phyloP scores from a whole-genome alignment of 2,329 filamentous ascomycete species.

The Pestalotiopsis sp. region DNA sequence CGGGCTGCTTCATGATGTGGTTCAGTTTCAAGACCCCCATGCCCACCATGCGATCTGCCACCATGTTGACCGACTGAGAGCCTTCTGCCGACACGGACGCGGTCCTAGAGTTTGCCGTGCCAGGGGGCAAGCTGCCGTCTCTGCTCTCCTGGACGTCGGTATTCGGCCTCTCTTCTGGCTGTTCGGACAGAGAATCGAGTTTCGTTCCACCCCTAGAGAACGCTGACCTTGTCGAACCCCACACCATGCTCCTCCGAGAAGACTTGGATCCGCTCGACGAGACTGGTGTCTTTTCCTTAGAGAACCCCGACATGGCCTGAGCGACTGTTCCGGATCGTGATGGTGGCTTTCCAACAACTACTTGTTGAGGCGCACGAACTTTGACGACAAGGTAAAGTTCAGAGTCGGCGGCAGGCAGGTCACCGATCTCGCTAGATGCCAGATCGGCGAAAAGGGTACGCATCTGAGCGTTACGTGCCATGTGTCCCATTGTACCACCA shows the following conservation, averaged over 20 bases:
- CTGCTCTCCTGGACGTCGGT: slow-evolving; percentile 40
- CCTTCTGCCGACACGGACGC: slow-evolving; percentile 39
- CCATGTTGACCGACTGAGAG: slow-evolving; percentile 39
- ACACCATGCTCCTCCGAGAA: slow-evolving; percentile 69
- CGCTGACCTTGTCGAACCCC: slow-evolving; percentile 57
- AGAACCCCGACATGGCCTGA: slow-evolving; percentile 36
- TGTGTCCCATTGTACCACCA: slow-evolving; percentile 68
- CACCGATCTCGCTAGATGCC: slow-evolving; percentile 72
- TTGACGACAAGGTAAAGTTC: slow-evolving; percentile 85
- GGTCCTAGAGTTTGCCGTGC: slow-evolving; percentile 55
- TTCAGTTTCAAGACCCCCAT: slow-evolving; percentile 79
- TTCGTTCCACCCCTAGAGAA: slow-evolving; percentile 56
- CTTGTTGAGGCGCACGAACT: slow-evolving; percentile 63
- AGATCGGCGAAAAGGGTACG: slow-evolving; percentile 89
- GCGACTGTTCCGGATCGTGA: slow-evolving; percentile 53
- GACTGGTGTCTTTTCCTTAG: slow-evolving; percentile 52
- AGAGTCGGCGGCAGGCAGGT: slow-evolving; percentile 62
- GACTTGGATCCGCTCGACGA: slow-evolving; percentile 53
- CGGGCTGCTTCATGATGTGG: slow-evolving; percentile 68
- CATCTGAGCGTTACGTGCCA: slow-evolving; percentile 67
- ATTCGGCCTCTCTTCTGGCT: slow-evolving; percentile 40
- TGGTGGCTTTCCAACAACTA: slow-evolving; percentile 46
- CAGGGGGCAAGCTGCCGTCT: slow-evolving; percentile 50
- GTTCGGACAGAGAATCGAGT: slow-evolving; percentile 60
- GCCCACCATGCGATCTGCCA: slow-evolving; percentile 70